These are phyloP conservation scores for Trypanosomatidae sp. DNA, from an alignment of 208 protist genomes.

Conservation along the genomic window DNA sequence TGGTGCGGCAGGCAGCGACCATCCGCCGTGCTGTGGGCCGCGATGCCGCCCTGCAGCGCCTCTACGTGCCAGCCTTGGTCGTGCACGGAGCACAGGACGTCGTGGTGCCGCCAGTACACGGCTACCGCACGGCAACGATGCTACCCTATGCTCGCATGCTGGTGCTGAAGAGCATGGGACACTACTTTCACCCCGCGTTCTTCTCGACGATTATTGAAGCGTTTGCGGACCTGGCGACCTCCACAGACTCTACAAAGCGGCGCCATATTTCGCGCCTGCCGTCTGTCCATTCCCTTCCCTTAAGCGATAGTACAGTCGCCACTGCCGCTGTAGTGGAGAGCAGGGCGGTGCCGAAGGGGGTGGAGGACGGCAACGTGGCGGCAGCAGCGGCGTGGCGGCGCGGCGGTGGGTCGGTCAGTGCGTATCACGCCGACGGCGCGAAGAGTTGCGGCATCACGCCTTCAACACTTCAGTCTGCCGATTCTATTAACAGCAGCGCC, in stretches of 20 bases:
- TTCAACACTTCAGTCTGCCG: no score
- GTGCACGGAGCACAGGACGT: conserved; percentile 79
- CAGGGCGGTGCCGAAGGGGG: no score
- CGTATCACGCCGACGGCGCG: no score
- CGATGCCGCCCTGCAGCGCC: conserved; percentile 41
- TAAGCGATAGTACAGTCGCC: no score
- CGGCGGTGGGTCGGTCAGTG: no score
- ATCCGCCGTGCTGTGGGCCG: conserved; percentile 49
- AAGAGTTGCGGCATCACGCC: no score
- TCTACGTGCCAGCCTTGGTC: conserved; percentile 57
- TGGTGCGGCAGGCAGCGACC: conserved; percentile 69
- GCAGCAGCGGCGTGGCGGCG: no score
- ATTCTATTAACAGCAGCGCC: no score
- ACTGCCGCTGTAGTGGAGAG: no score
- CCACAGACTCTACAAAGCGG: conserved; percentile 23
- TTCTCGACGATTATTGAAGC: conserved; percentile 54
- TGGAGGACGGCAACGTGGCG: no score
- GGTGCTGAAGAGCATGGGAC: conserved; percentile 74
- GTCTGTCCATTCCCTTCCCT: no score
- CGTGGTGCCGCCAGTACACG: conserved; percentile 65
- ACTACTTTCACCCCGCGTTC: conserved; percentile 84
- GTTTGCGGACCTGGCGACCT: conserved; percentile 37
- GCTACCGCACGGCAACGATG: conserved; percentile 69
- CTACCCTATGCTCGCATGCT: conserved; percentile 57
- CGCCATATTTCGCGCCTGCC: conserved; percentile 9